Evolutionary conservation across 1,284 basidiomycete species (phyloP).

Genomic region (Cutaneotrichosporon cavernicola): DNA sequence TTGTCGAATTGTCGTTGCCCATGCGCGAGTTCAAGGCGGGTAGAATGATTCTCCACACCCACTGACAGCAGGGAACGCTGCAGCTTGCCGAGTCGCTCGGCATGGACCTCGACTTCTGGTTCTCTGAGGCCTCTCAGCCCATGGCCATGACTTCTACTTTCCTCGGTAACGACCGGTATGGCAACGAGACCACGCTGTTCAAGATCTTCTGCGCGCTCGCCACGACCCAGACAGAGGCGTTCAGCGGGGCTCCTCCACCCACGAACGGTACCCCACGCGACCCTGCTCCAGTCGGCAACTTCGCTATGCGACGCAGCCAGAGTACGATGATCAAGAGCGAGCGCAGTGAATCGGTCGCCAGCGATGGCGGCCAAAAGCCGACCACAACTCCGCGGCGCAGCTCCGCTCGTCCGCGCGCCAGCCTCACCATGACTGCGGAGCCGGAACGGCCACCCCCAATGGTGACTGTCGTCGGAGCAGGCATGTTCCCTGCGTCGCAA

Average conservation of each 20-base stretch:
- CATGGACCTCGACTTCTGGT: conserved; percentile 44
- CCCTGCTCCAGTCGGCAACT: conserved; percentile 7
- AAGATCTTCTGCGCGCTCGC: conserved; percentile 50
- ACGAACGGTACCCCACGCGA: not conserved
- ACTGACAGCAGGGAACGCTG: conserved; percentile 39
- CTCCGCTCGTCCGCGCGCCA: conserved; percentile 20
- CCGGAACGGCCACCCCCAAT: conserved; percentile 5
- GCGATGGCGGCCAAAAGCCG: conserved; percentile 1
- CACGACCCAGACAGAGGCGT: conserved; percentile 46
- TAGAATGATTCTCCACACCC: not conserved
- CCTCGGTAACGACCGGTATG: conserved; percentile 19
- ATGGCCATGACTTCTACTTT: conserved; percentile 39
- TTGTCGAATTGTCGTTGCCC: conserved; percentile 45
- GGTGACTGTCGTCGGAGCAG: conserved; percentile 3
- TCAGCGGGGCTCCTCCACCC: conserved; percentile 14
- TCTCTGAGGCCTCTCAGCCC: conserved; percentile 48
- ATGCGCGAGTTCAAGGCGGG: conserved; percentile 54
- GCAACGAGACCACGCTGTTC: conserved; percentile 36
- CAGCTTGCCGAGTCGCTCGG: conserved; percentile 47
- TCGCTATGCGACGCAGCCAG: conserved; percentile 5
- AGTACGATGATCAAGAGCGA: conserved; percentile 7
- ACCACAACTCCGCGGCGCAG: not conserved
- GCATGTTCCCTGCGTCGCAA: conserved; percentile 2
- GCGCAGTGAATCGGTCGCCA: conserved; percentile 7
- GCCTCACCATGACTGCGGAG: conserved; percentile 22